Evolutionary conservation across 306 rosid species (phyloP), one percentile per base, ranked within the genome.

Genomic region (Rosa chinensis): DNA sequence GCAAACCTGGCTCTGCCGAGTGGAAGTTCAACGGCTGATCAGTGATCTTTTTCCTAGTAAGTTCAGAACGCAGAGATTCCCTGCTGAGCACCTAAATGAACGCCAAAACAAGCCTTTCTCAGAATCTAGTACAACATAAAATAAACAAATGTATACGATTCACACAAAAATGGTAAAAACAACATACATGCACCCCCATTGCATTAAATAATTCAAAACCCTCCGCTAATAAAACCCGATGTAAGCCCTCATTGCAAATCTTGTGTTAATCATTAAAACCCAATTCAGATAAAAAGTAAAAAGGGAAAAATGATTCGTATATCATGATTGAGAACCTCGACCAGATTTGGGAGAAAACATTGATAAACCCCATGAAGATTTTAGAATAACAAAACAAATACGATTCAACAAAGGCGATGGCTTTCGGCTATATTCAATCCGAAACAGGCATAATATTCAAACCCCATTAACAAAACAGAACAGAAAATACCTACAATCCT

Each of bases 1-100:
- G 68, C 77, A 42, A 66, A 88, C 96, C 94, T 79, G 74, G 70
- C 82, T 59, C 76, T 77, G 62, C 85, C 74, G 71, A 64, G 80
- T 83, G 85, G 78, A 84, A 49, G 84, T 64, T 80, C 84, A 79
- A 82, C 49, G 89, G 74, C 56, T 86, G 91, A 78, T 53, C 75
- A 20, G 56, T 40, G 73, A 62, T 56, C 79, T 61, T 87, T 71
- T 88, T 90, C 69, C 78, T 87, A 35, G 52, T 78, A 76, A 75
- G 48, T 68, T 84, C 88, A 75, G 88, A 82, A 73, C 81, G 88
- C 78, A 84, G 82, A 79, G 92, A 86, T 37, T 88, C 97, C 84
- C 91, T 89, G 73, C 93, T 89, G 6, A 89, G 53, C 50, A 87
- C 88, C 98, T 92, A 80, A 77, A 49, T 68, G 74, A 82, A 53